Evolutionary conservation across 140 eudicot genomes (phyloP).

Genomic region (Cichorium intybus): DNA sequence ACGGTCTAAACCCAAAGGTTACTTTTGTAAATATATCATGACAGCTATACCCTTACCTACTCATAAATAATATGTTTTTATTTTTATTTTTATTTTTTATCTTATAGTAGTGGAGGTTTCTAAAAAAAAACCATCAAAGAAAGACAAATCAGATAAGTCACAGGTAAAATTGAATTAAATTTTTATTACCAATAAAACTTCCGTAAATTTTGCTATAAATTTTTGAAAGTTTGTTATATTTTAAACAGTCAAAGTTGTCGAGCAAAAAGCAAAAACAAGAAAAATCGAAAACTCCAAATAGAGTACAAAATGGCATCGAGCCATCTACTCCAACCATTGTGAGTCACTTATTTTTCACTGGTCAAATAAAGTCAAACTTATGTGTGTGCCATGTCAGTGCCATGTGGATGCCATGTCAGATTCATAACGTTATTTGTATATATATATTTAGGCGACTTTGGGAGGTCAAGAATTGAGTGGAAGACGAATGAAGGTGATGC

Average conservation of each 20-base stretch:
- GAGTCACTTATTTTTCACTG: slow-evolving; percentile 15
- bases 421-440: no score
- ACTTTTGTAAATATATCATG: slow-evolving; percentile 4
- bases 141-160: slow-evolving; percentile 10
- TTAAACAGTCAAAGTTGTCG: slow-evolving; percentile 14
- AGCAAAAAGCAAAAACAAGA: slow-evolving; percentile 33
- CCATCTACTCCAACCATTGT: slow-evolving; percentile 27
- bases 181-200: no score
- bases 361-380: not conserved
- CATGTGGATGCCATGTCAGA: no score
- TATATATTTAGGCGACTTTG: slow-evolving; percentile 24
- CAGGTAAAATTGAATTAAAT: no score
- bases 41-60: no score
- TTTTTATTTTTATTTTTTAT: no score
- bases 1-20: slow-evolving; percentile 47
- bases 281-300: slow-evolving; percentile 19
- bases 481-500: slow-evolving; percentile 69
- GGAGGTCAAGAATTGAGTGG: slow-evolving; percentile 34
- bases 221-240: no score
- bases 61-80: no score
- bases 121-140: slow-evolving; percentile 8
- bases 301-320: slow-evolving; percentile 16
- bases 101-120: slow-evolving; percentile 18
- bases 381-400: not conserved
- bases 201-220: no score